A percentile compares a stretch with the other conserved stretches of the same genome.
Conservation (phyloP, 1,284 basidiomycete species). For the Puccinia hordei region DNA sequence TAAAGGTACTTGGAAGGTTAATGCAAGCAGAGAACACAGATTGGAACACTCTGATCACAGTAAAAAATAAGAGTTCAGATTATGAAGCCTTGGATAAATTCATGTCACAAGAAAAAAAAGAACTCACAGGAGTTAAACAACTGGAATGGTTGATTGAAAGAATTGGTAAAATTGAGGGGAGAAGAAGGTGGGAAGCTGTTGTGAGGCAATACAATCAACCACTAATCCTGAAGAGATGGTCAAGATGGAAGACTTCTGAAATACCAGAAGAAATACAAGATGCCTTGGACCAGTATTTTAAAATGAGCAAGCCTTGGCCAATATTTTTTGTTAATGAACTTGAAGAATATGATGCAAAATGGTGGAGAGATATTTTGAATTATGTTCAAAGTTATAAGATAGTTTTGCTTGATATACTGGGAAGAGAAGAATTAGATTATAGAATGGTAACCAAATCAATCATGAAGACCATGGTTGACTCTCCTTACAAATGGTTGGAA, state of each 20-base stretch:
- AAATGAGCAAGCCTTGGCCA: neutral
- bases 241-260: too few species aligned
- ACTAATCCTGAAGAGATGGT: neutral
- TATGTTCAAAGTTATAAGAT: too few species aligned
- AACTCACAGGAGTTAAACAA: too few species aligned
- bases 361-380: too few species aligned
- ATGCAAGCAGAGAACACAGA: too few species aligned
- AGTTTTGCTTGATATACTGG: neutral
- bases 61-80: too few species aligned
- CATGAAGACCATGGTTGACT: neutral
- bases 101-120: too few species aligned
- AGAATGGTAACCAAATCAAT: neutral
- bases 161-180: neutral
- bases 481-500: neutral
- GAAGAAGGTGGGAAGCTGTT: neutral
- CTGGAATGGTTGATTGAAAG: neutral
- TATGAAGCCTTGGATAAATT: too few species aligned
- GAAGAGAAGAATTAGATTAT: neutral
- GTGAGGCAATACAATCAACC: neutral
- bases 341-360: too few species aligned
- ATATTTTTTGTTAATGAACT: neutral
- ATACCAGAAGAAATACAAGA: too few species aligned
- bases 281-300: neutral
- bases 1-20: too few species aligned
- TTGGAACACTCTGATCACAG: too few species aligned